phyloP scores from a whole-genome alignment of 2,329 filamentous ascomycete species.

The Thelonectria discophora region DNA sequence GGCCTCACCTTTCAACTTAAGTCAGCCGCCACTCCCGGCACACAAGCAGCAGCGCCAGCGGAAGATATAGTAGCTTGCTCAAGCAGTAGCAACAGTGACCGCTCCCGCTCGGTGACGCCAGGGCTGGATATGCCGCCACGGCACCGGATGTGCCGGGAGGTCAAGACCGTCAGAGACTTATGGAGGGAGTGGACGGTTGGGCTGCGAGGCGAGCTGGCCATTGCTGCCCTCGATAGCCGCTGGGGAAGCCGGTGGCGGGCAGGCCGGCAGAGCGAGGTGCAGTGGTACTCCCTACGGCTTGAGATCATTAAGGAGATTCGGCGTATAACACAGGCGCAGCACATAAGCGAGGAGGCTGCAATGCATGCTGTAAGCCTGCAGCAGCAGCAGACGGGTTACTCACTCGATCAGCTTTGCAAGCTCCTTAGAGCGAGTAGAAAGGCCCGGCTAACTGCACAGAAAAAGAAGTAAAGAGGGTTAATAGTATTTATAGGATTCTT shows the following conservation, averaged over 20 bases:
- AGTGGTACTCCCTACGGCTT: conserved; percentile 5
- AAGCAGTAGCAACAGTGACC: not conserved
- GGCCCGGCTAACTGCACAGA: not conserved
- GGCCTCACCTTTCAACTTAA: conserved; percentile 1
- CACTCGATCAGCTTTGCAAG: conserved; percentile 1
- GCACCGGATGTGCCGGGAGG: conserved; percentile 5
- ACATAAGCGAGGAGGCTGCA: too few relatives aligned
- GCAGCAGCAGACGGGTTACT: conserved; percentile 4
- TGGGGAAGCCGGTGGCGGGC: conserved; percentile 4
- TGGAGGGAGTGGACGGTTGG: too few relatives aligned
- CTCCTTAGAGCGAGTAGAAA: not conserved
- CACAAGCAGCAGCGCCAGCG: not conserved
- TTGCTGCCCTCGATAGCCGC: conserved; percentile 3
- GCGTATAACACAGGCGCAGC: too few relatives aligned
- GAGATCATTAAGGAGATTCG: too few relatives aligned
- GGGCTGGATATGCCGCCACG: too few relatives aligned
- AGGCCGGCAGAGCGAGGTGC: conserved; percentile 1
- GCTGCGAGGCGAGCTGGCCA: not conserved
- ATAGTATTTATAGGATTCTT: not conserved
- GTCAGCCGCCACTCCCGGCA: not conserved
- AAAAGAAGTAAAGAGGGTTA: not conserved
- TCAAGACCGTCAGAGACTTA: not conserved
- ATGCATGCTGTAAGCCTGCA: too few relatives aligned
- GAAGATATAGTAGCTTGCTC: not conserved
- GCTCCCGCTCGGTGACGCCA: not conserved